phyloP scores from a whole-genome alignment of 1,139 yeast species.

The Zygosaccharomyces sapae region DNA sequence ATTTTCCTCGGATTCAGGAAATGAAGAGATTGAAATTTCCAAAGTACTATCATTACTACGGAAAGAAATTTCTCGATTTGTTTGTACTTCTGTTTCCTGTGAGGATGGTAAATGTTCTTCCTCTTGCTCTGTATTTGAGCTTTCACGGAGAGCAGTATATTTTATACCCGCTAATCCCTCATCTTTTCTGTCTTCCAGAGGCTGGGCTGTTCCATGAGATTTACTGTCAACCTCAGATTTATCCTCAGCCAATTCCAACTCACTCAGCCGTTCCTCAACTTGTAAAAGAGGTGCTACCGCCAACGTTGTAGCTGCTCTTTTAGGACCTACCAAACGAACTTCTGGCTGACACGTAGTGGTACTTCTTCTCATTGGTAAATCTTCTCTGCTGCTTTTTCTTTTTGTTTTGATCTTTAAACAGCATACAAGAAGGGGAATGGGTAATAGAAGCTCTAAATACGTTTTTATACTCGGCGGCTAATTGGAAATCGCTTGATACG shows the following conservation, averaged over 20 bases:
- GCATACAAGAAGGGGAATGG: neutral
- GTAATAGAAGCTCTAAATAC: neutral
- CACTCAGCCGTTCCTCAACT: conserved; percentile 5
- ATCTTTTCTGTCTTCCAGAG: neutral
- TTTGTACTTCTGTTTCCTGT: neutral
- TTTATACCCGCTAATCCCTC: conserved; percentile 1
- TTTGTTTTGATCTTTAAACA: neutral
- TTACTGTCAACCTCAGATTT: neutral
- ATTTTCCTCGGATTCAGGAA: neutral
- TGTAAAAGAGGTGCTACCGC: conserved; percentile 3
- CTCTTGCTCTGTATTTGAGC: conserved; percentile 2
- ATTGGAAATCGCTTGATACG: neutral
- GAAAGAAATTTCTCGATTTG: neutral
- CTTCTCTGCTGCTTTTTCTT: neutral
- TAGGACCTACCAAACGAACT: neutral
- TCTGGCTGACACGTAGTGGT: conserved; percentile 5
- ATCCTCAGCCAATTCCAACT: neutral
- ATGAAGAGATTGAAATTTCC: neutral
- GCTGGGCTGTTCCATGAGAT: neutral
- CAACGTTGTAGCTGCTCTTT: conserved; percentile 9
- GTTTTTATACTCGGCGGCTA: conserved; percentile 7
- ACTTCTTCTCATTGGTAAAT: conserved; percentile 8
- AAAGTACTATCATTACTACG: neutral
- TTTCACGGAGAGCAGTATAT: neutral
- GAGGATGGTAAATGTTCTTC: neutral